Conservation (phyloP, 2,329 filamentous ascomycete genomes). For the Claviceps maximensis region DNA sequence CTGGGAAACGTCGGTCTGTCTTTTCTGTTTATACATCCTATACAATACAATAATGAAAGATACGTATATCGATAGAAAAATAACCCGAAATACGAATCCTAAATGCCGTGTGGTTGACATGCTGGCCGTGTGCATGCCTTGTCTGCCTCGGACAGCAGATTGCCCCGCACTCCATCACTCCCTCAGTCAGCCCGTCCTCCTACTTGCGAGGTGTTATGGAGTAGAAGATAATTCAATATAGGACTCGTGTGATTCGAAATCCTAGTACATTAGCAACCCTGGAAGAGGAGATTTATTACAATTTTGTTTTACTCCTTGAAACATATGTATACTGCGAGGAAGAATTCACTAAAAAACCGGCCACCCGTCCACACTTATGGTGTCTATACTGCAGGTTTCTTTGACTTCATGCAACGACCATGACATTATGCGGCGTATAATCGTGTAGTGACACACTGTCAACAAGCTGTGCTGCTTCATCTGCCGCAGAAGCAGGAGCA, state of each 20-base stretch:
- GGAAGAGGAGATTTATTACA: background rate
- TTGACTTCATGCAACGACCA: constrained; percentile 8
- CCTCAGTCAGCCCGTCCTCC: background rate
- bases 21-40: too few species aligned
- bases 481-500: background rate
- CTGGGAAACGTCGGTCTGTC: too few species aligned
- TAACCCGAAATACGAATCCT: too few species aligned
- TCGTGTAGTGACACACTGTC: constrained; percentile 7
- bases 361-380: background rate
- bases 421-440: constrained; percentile 8
- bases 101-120: too few species aligned
- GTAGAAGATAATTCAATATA: background rate
- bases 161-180: too few species aligned
- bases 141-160: too few species aligned
- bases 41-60: too few species aligned
- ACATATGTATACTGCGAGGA: background rate
- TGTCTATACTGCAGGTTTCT: background rate
- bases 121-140: too few species aligned
- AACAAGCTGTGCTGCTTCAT: constrained; percentile 1
- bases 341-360: background rate
- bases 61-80: too few species aligned
- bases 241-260: background rate
- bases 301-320: background rate
- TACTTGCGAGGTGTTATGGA: background rate
- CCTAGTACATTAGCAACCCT: background rate